Percentiles rank a stretch among this genome's conserved stretches.
Conservation (phyloP, 306 rosid species). For the Ochetophila trinervis region DNA sequence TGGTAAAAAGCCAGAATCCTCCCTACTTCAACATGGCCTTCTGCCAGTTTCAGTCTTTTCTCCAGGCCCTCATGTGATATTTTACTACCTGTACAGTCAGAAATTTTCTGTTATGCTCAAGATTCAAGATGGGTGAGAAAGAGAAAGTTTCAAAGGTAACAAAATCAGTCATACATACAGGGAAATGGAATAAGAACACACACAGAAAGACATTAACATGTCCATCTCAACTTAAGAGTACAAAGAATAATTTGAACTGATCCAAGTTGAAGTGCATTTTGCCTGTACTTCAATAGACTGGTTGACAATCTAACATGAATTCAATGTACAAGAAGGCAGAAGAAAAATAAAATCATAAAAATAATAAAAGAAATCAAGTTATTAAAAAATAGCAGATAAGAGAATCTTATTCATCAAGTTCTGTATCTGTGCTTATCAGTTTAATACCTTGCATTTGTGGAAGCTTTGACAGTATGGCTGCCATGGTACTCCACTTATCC, state of each 20-base stretch:
- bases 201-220: too few species aligned
- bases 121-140: too few species aligned
- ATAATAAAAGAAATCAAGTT: background rate
- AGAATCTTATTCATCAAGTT: conserved; percentile 13
- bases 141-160: too few species aligned
- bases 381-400: background rate
- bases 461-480: conserved; percentile 72
- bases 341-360: background rate
- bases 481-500: conserved; percentile 91
- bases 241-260: too few species aligned
- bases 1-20: conserved; percentile 89
- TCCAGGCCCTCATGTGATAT: conserved; percentile 43
- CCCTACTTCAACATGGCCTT: conserved; percentile 92
- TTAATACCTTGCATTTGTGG: conserved; percentile 62
- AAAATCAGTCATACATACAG: too few species aligned
- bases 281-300: too few species aligned
- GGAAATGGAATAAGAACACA: too few species aligned
- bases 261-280: too few species aligned
- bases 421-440: conserved; percentile 1
- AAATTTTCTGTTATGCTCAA: conserved; percentile 20
- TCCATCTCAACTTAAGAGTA: too few species aligned
- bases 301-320: too few species aligned
- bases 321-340: too few species aligned
- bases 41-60: conserved; percentile 69
- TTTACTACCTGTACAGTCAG: conserved; percentile 47